Evolutionary conservation across 495 filamentous ascomycete species (phyloP).

Genomic region (Poronia punctata): DNA sequence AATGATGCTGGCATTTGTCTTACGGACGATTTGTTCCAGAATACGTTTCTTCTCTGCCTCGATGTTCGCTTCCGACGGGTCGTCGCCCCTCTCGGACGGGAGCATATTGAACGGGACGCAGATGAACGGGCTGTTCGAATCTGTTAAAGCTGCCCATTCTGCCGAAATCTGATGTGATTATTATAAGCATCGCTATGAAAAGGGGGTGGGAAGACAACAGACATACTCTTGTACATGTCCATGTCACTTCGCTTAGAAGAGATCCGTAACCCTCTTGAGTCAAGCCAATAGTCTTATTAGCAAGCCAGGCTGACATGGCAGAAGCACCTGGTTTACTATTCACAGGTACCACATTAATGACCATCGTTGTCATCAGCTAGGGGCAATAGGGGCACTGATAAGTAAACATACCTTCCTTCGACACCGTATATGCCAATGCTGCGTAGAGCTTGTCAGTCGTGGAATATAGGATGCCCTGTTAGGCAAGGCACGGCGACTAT

Average conservation of each 20-base stretch:
- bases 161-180: slow-evolving; percentile 29
- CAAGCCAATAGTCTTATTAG: slow-evolving; percentile 34
- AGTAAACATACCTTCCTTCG: slow-evolving; percentile 33
- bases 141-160: slow-evolving; percentile 35
- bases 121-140: slow-evolving; percentile 24
- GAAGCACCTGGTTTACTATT: slow-evolving; percentile 39
- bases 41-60: slow-evolving; percentile 35
- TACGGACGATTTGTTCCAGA: slow-evolving; percentile 29
- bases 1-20: slow-evolving; percentile 29
- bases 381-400: too few species aligned
- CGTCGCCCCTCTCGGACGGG: slow-evolving; percentile 25
- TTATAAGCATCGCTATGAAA: background rate
- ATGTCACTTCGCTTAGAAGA: slow-evolving; percentile 33
- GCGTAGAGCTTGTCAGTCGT: too few species aligned
- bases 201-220: background rate
- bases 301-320: slow-evolving; percentile 36
- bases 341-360: background rate
- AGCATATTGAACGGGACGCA: slow-evolving; percentile 39
- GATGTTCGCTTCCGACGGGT: slow-evolving; percentile 15
- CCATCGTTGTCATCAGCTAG: too few species aligned
- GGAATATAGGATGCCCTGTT: too few species aligned
- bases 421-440: slow-evolving; percentile 42
- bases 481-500: too few species aligned
- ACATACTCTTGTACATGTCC: slow-evolving; percentile 29
- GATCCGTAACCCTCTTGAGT: slow-evolving; percentile 30